Conservation (phyloP, 208 protist species). For the Endotrypanum monterogeii region DNA sequence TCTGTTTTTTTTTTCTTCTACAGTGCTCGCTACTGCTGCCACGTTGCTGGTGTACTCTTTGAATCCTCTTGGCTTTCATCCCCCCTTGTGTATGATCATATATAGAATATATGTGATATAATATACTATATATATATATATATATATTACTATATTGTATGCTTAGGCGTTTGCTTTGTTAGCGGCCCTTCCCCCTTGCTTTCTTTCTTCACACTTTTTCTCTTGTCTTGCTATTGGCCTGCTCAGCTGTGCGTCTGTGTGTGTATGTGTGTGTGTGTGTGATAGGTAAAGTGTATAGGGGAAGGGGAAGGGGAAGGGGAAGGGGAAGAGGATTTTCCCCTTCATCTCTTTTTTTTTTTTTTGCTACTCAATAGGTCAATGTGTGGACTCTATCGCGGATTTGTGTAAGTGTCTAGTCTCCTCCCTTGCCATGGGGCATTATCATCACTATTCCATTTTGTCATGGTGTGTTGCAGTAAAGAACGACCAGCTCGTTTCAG, state of each 20-base stretch:
- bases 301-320: no score
- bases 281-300: not conserved
- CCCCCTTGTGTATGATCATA: no score
- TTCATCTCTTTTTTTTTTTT: not conserved
- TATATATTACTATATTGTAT: no score
- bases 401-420: not conserved
- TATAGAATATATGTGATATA: no score
- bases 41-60: not conserved
- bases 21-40: not conserved
- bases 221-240: no score
- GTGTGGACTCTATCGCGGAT: not conserved
- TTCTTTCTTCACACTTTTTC: no score
- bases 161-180: no score
- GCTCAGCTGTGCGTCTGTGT: not conserved
- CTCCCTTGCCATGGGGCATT: not conserved
- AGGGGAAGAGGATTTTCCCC: not conserved
- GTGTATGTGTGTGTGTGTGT: not conserved
- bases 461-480: not conserved
- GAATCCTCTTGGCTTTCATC: no score
- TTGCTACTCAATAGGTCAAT: not conserved
- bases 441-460: not conserved
- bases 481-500: not conserved
- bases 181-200: no score
- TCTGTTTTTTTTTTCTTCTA: not conserved
- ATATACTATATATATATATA: no score